A percentile compares a stretch with the other conserved stretches of the same genome.
These are phyloP conservation scores for Solanum acaule DNA, from an alignment of 257 asterid genomes.

Conservation along the genomic window DNA sequence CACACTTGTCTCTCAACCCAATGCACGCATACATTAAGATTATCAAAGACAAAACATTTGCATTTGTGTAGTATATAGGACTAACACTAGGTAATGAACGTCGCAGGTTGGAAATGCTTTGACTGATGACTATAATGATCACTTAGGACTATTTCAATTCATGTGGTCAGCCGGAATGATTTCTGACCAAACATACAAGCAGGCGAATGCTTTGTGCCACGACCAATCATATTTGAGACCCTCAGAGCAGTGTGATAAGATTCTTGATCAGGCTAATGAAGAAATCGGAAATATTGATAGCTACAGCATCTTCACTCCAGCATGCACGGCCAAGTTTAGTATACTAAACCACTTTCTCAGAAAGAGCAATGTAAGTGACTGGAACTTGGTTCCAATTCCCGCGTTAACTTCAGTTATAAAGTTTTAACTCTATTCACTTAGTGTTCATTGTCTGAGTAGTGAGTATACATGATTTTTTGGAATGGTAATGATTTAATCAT, in stretches of 20 bases:
- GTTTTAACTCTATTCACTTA: not conserved
- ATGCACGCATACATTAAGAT: not conserved
- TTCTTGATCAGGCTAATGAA: constrained; percentile 42
- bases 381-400: not conserved
- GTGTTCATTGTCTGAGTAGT: not conserved
- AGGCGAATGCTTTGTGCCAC: constrained; percentile 50
- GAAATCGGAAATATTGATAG: constrained; percentile 80
- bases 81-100: not conserved
- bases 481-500: not conserved
- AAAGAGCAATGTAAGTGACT: constrained; percentile 42
- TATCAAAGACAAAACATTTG: not conserved
- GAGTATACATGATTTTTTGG: not conserved
- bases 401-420: not conserved
- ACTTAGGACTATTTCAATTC: constrained; percentile 70
- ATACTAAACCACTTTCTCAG: constrained; percentile 27
- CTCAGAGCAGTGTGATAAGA: constrained; percentile 41
- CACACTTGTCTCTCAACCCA: not conserved
- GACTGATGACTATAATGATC: constrained; percentile 78
- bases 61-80: not conserved
- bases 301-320: constrained; percentile 88
- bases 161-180: constrained; percentile 90
- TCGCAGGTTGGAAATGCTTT: constrained; percentile 93
- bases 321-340: constrained; percentile 59
- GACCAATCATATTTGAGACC: constrained; percentile 37
- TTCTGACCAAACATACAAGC: constrained; percentile 89